Conservation (phyloP, 2,329 filamentous ascomycete genomes). For the Epichloe gansuensis region DNA sequence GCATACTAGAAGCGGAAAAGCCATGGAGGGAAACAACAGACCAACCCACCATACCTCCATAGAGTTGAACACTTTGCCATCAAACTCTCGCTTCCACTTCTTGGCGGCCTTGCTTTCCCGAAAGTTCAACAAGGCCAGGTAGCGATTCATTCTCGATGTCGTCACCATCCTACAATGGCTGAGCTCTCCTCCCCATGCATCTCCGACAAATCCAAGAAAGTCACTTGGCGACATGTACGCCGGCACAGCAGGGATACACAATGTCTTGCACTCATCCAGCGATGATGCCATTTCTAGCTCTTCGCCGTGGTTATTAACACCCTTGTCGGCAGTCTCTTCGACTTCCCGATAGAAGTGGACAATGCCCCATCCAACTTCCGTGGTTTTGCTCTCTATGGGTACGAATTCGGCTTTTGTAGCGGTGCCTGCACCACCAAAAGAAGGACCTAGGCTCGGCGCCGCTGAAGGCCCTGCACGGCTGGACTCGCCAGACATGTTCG, state of each 20-base stretch:
- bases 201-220: conserved; percentile 82
- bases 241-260: conserved; percentile 90
- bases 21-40: not conserved
- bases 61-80: conserved; percentile 84
- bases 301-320: conserved; percentile 15
- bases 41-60: conserved; percentile 54
- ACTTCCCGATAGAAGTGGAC: conserved; percentile 88
- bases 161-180: conserved; percentile 92
- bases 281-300: conserved; percentile 13
- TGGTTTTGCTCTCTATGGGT: conserved; percentile 57
- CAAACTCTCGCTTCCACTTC: conserved; percentile 76
- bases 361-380: conserved; percentile 80
- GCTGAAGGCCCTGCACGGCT: conserved; percentile 34
- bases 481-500: conserved; percentile 22
- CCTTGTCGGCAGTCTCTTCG: conserved; percentile 50
- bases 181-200: conserved; percentile 73
- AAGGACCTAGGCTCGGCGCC: conserved; percentile 42
- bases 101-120: conserved; percentile 60
- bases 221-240: conserved; percentile 87
- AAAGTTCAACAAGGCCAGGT: conserved; percentile 95
- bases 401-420: conserved; percentile 75
- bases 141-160: conserved; percentile 78
- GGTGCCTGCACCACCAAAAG: conserved; percentile 48
- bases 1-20: not conserved
- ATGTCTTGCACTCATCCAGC: conserved; percentile 63